phyloP scores from a whole-genome alignment of 306 rosid species.

The Fragaria vesca region DNA sequence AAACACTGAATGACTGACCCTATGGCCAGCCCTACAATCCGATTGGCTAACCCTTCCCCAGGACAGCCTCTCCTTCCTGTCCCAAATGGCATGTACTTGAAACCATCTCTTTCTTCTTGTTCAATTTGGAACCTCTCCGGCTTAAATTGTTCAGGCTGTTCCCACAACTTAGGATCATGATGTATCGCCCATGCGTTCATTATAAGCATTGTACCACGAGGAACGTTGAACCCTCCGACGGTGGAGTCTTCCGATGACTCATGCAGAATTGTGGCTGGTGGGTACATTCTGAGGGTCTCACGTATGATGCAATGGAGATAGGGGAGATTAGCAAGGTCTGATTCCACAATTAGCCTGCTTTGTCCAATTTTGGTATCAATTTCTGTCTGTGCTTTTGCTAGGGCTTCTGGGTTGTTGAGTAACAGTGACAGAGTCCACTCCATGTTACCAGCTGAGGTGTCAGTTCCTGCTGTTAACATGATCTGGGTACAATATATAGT shows the following conservation, averaged over 20 bases:
- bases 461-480: slow-evolving; percentile 35
- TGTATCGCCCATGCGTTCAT: slow-evolving; percentile 47
- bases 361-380: slow-evolving; percentile 25
- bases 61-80: slow-evolving; percentile 43
- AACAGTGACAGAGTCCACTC: slow-evolving; percentile 42
- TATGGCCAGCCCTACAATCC: slow-evolving; percentile 17
- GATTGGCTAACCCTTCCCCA: slow-evolving; percentile 28
- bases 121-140: slow-evolving; percentile 32
- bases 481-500: slow-evolving; percentile 10
- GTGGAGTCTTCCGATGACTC: slow-evolving; percentile 36
- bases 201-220: slow-evolving; percentile 40
- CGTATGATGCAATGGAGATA: slow-evolving; percentile 26
- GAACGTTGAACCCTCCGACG: slow-evolving; percentile 28
- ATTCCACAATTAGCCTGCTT: slow-evolving; percentile 29
- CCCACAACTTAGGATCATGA: slow-evolving; percentile 34
- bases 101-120: slow-evolving; percentile 1
- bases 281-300: slow-evolving; percentile 41
- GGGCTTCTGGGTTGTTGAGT: slow-evolving; percentile 33
- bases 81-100: slow-evolving; percentile 37
- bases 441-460: slow-evolving; percentile 28
- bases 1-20: slow-evolving; percentile 28
- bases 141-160: slow-evolving; percentile 27
- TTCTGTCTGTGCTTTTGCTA: slow-evolving; percentile 14
- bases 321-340: slow-evolving; percentile 29
- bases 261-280: slow-evolving; percentile 29